Evolutionary conservation across 805 yeast genomes (phyloP).

Genomic region (Sungouiozyma ichnusensis): DNA sequence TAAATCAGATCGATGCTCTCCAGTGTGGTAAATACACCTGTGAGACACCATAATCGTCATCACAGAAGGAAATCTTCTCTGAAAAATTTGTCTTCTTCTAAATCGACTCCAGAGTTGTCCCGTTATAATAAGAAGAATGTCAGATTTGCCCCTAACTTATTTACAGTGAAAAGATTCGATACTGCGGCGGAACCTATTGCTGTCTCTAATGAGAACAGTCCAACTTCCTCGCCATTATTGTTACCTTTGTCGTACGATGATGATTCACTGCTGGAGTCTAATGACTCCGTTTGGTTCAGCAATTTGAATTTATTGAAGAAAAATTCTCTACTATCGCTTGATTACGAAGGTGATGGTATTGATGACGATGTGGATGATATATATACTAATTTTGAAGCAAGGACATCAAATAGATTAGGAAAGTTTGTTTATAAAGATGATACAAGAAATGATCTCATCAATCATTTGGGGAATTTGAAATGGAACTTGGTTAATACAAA

Average conservation of each 20-base stretch:
- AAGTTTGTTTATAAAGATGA: not conserved
- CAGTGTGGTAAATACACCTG: not conserved
- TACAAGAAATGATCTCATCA: constrained; percentile 3
- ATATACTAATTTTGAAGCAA: constrained; percentile 1
- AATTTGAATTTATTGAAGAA: constrained; percentile 4
- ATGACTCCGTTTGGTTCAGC: constrained; percentile 11
- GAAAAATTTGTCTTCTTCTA: constrained; percentile 9
- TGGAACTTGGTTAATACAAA: constrained; percentile 4
- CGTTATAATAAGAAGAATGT: constrained; percentile 37
- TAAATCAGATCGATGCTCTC: not conserved
- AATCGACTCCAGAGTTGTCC: not conserved
- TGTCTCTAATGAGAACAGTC: constrained; percentile 48
- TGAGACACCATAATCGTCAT: not conserved
- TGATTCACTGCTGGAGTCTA: not conserved
- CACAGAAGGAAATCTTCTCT: constrained; percentile 15
- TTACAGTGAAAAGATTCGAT: constrained; percentile 54
- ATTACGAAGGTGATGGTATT: constrained; percentile 5
- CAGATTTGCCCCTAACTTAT: constrained; percentile 50
- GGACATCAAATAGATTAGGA: not conserved
- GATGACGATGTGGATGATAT: constrained; percentile 4
- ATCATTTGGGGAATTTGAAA: constrained; percentile 1
- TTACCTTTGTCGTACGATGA: constrained; percentile 6
- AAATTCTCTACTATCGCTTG: too few species aligned
- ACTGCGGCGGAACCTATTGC: constrained; percentile 51
- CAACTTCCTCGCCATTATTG: constrained; percentile 15